phyloP scores from a whole-genome alignment of 139 green algal genomes.

The Axilococcus clingmanii region DNA sequence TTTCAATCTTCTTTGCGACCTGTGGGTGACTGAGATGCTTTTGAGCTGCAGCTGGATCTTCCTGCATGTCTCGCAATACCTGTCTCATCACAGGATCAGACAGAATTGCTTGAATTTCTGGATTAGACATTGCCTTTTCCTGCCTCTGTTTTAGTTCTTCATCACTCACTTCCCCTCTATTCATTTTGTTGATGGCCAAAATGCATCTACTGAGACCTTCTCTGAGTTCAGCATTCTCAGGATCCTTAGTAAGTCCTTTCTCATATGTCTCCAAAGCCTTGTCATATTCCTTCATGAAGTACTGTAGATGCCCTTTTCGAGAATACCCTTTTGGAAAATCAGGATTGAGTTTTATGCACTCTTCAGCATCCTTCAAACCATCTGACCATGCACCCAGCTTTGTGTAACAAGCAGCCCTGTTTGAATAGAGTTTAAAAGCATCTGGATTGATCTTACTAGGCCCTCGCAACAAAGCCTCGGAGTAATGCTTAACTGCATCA shows the following conservation, averaged over 20 bases:
- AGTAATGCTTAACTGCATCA: slow-evolving; percentile 89
- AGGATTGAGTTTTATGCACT: slow-evolving; percentile 90
- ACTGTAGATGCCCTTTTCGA: slow-evolving; percentile 75
- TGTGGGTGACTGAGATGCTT: slow-evolving; percentile 77
- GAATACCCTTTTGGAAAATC: slow-evolving; percentile 80
- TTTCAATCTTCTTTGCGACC: slow-evolving; percentile 89
- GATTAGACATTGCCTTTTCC: slow-evolving; percentile 78
- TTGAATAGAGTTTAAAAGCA: slow-evolving; percentile 95
- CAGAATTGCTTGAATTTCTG: slow-evolving; percentile 91
- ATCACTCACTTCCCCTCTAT: slow-evolving; percentile 53
- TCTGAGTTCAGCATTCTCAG: slow-evolving; percentile 85
- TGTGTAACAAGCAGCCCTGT: slow-evolving; percentile 97
- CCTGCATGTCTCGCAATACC: slow-evolving; percentile 84
- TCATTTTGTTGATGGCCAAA: slow-evolving; percentile 54
- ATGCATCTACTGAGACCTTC: slow-evolving; percentile 78
- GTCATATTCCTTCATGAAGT: slow-evolving; percentile 26
- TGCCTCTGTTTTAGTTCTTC: slow-evolving; percentile 91
- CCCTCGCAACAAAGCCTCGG: slow-evolving; percentile 85
- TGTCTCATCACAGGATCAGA: slow-evolving; percentile 90
- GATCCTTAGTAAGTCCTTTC: slow-evolving; percentile 73
- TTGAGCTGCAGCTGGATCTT: slow-evolving; percentile 71
- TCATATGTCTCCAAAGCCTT: slow-evolving; percentile 72
- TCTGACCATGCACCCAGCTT: slow-evolving; percentile 93
- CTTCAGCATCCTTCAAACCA: slow-evolving; percentile 83
- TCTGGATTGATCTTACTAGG: slow-evolving; percentile 71